Evolutionary conservation across 2,329 filamentous ascomycete genomes (phyloP).

Genomic region (Exophiala bonariae): DNA sequence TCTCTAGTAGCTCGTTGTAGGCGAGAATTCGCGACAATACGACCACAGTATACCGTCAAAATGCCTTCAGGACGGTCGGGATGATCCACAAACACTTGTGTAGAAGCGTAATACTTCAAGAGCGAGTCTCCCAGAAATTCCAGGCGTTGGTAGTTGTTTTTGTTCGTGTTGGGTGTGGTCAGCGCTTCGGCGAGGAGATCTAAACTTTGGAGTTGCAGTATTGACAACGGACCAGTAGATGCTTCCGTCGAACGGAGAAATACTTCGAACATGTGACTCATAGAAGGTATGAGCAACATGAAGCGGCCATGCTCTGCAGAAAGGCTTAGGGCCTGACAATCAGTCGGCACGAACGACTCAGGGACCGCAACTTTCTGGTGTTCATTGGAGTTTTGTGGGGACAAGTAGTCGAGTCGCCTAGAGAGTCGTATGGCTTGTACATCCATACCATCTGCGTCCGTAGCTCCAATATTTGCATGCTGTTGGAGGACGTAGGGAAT

Average conservation of each 20-base stretch:
- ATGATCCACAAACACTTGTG: conserved; percentile 64
- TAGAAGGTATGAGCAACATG: conserved; percentile 25
- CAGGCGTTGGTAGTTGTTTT: conserved; percentile 71
- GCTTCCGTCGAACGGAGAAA: conserved; percentile 19
- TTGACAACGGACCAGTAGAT: conserved; percentile 11
- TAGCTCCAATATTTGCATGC: neutral
- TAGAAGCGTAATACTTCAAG: conserved; percentile 70
- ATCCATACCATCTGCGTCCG: conserved; percentile 1
- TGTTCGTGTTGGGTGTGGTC: conserved; percentile 9
- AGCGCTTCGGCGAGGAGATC: conserved; percentile 18
- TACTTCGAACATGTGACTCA: conserved; percentile 23
- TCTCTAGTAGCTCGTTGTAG: conserved; percentile 66
- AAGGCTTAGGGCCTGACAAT: conserved; percentile 23
- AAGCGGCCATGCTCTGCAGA: conserved; percentile 15
- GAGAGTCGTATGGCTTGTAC: conserved; percentile 29
- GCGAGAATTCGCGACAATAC: conserved; percentile 72
- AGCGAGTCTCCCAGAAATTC: conserved; percentile 87
- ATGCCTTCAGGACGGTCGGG: conserved; percentile 74
- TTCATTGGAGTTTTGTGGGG: conserved; percentile 17
- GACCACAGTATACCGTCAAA: conserved; percentile 67
- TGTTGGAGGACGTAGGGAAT: conserved; percentile 11
- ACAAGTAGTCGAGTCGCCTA: conserved; percentile 36
- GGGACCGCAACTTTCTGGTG: neutral
- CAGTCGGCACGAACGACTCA: conserved; percentile 8
- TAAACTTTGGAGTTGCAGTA: conserved; percentile 8